Evolutionary conservation across 2,329 filamentous ascomycete genomes (phyloP).

Genomic region (Aureobasidium sp.): DNA sequence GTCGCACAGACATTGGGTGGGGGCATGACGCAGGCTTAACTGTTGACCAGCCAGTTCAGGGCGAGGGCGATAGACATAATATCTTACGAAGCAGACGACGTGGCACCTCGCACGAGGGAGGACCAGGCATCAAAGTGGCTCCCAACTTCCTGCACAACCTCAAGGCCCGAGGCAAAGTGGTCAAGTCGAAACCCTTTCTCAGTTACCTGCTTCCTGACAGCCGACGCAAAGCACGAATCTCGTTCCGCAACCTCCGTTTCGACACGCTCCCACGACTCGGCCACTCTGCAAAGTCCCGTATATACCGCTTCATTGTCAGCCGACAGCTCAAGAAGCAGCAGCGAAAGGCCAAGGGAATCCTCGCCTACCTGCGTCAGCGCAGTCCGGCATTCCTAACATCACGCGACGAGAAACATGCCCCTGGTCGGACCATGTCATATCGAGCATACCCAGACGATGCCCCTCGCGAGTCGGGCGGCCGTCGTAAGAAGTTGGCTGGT

Average conservation of each 20-base stretch:
- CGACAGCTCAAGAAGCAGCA: constrained; percentile 40
- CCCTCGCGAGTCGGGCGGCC: constrained; percentile 53
- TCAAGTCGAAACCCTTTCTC: constrained; percentile 33
- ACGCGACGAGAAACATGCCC: constrained; percentile 24
- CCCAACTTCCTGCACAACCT: neutral
- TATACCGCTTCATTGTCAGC: constrained; percentile 65
- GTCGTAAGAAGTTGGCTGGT: constrained; percentile 68
- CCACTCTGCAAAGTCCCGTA: constrained; percentile 61
- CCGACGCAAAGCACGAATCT: constrained; percentile 55
- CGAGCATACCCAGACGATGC: constrained; percentile 27
- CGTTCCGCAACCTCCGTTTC: constrained; percentile 62
- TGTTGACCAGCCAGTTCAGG: neutral
- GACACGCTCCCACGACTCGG: constrained; percentile 64
- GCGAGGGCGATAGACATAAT: neutral
- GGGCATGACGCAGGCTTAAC: neutral
- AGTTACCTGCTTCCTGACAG: constrained; percentile 53
- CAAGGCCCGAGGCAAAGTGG: constrained; percentile 1
- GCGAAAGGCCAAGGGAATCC: constrained; percentile 24
- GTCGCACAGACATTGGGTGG: constrained; percentile 1
- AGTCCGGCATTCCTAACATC: constrained; percentile 22
- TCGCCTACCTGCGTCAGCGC: constrained; percentile 22
- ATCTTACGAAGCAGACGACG: neutral
- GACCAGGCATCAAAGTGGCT: constrained; percentile 1
- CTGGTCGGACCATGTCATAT: constrained; percentile 24
- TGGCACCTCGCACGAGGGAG: neutral